phyloP scores from a whole-genome alignment of 2,329 filamentous ascomycete genomes.

The Daldinia sp. region DNA sequence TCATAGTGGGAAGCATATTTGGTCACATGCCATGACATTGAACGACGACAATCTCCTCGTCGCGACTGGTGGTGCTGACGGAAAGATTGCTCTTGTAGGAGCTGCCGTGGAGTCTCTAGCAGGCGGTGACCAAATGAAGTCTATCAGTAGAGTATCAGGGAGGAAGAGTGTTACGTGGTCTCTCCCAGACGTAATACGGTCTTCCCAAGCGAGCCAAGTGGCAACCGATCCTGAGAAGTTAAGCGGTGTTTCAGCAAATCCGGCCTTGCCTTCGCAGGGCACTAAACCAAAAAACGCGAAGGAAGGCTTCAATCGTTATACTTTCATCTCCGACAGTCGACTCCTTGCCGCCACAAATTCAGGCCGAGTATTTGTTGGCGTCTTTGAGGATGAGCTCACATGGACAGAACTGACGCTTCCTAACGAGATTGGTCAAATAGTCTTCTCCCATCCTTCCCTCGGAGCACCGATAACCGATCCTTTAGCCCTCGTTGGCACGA shows the following conservation, averaged over 20 bases:
- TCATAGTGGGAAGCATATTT: slow-evolving; percentile 90
- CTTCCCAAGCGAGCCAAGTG: slow-evolving; percentile 21
- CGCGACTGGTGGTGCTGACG: slow-evolving; percentile 86
- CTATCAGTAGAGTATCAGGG: background rate
- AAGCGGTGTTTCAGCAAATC: background rate
- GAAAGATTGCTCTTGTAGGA: slow-evolving; percentile 64
- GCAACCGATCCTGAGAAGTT: slow-evolving; percentile 32
- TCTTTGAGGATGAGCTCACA: slow-evolving; percentile 43
- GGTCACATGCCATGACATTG: slow-evolving; percentile 67
- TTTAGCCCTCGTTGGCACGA: slow-evolving; percentile 58
- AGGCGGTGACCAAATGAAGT: background rate
- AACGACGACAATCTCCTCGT: slow-evolving; percentile 53
- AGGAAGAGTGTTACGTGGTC: slow-evolving; percentile 32
- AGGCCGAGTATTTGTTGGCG: slow-evolving; percentile 64
- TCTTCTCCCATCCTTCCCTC: slow-evolving; percentile 59
- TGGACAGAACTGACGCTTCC: slow-evolving; percentile 57
- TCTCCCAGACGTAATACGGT: slow-evolving; percentile 34
- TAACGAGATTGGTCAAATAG: slow-evolving; percentile 47
- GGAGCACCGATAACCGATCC: slow-evolving; percentile 49
- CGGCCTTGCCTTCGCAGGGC: slow-evolving; percentile 13
- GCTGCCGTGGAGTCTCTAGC: background rate
- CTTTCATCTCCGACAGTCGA: slow-evolving; percentile 62
- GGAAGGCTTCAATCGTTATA: slow-evolving; percentile 67
- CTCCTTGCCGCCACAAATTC: slow-evolving; percentile 67
- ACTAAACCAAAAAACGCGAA: slow-evolving; percentile 48